These are phyloP conservation scores for Alternaria sp. DNA, from an alignment of 2,329 filamentous ascomycete species.

Conservation along the genomic window DNA sequence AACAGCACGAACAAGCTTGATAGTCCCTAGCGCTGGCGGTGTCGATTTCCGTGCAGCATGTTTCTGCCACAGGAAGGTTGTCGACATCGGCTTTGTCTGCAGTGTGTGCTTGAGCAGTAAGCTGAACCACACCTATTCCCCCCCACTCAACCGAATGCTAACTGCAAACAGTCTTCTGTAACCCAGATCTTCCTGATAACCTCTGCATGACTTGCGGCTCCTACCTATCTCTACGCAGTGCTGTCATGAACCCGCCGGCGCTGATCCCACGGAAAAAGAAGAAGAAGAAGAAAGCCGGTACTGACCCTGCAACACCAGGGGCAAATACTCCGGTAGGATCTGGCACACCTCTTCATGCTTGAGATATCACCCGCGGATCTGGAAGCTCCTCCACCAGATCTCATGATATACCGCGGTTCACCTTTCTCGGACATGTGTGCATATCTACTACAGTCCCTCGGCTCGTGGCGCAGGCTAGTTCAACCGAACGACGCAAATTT, in stretches of 20 bases:
- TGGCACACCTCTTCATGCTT: constrained; percentile 45
- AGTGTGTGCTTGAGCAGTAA: constrained; percentile 89
- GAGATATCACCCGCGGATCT: constrained; percentile 13
- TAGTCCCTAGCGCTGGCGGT: constrained; percentile 80
- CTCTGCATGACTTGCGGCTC: constrained; percentile 51
- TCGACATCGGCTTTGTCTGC: constrained; percentile 94
- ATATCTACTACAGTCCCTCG: constrained; percentile 11
- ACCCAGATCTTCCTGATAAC: constrained; percentile 42
- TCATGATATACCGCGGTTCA: neutral
- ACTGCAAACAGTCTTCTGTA: constrained; percentile 47
- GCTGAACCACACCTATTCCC: constrained; percentile 28
- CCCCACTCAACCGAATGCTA: constrained; percentile 4
- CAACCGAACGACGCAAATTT: constrained; percentile 7
- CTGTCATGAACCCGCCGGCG: constrained; percentile 45
- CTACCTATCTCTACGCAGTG: constrained; percentile 47
- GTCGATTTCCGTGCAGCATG: constrained; percentile 98
- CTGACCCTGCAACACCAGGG: constrained; percentile 47
- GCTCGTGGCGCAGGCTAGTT: constrained; percentile 8
- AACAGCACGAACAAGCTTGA: constrained; percentile 68
- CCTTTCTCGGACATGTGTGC: constrained; percentile 10
- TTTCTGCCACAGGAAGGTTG: constrained; percentile 91
- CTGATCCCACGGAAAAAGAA: constrained; percentile 51
- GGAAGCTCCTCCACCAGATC: neutral
- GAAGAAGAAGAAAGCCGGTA: constrained; percentile 48
- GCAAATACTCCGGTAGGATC: constrained; percentile 44